Evolutionary conservation across 305 asterid species (phyloP), one percentile per base, ranked within the genome.

Genomic region (Fraxinus baroniana): DNA sequence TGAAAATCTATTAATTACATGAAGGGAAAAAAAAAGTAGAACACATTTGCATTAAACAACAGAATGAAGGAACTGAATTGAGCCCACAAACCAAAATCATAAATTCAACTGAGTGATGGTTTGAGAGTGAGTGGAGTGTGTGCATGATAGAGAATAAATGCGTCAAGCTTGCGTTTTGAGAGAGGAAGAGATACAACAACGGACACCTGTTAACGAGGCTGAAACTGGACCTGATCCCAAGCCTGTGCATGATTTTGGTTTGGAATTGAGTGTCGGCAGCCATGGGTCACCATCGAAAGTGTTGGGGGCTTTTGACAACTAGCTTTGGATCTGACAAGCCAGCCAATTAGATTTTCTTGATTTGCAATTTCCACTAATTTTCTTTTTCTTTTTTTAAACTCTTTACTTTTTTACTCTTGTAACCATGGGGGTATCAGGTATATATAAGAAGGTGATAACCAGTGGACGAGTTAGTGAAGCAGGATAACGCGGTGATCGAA

Each of bases 261-360:
- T 71, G 88, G 86, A 33, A 81, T 72, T 41, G 74, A 88, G 97
- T 93, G 98, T 93, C 98, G 97, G 98, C 93, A 91, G 95, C 90
- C 79, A 71, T 44, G 2, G 46, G 90, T 90, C 92, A 26, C 86
- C 86, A 7, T 89, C 92, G 46, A n/a, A 85, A 70, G 78, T 79
- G 79, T 77, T 77, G 86, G 32, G 80, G 18, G 78, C 57, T 12
- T 68, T 60, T 32, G 17, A 24, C 22, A 68, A 55, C 78, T 85
- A 76, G 22, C 75, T 9, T 20, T 37, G 30, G 55, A 73, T 80
- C 66, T 62, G 79, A 84, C 86, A 64, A 77, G 77, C 80, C 71
- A 86, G 80, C 85, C 20, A 88, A 78, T 78, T 32, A 18, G 33
- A 6, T 41, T 3, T 75, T 64, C 26, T 36, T 78, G 20, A 46